Evolutionary conservation across 805 yeast genomes (phyloP).

Genomic region (Spencermartinsiella europaea): DNA sequence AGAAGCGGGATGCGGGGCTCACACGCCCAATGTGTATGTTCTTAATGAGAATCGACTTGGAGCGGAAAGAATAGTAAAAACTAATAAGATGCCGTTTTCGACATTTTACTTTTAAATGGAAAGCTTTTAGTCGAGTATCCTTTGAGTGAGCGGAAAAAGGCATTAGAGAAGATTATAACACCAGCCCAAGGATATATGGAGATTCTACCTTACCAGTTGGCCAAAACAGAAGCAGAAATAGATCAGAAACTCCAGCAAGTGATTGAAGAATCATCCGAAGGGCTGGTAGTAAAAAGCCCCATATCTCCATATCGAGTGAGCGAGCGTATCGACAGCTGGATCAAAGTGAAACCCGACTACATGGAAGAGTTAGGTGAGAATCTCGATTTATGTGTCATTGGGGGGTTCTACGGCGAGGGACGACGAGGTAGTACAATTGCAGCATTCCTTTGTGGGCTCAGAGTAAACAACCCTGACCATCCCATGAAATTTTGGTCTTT

Average conservation of each 20-base stretch:
- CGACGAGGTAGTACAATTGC: constrained; percentile 35
- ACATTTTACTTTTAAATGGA: constrained; percentile 67
- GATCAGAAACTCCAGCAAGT: constrained; percentile 51
- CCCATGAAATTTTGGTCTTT: constrained; percentile 51
- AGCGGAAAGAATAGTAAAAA: constrained; percentile 16
- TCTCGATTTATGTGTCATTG: constrained; percentile 73
- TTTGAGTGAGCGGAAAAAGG: constrained; percentile 50
- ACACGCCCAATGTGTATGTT: constrained; percentile 23
- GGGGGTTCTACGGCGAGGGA: constrained; percentile 69
- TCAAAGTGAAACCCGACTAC: constrained; percentile 89
- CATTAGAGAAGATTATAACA: constrained; percentile 42
- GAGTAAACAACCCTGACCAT: constrained; percentile 36
- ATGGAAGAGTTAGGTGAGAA: constrained; percentile 81
- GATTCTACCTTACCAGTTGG: constrained; percentile 33
- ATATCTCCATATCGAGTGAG: constrained; percentile 55
- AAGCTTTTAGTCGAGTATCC: constrained; percentile 50
- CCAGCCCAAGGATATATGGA: constrained; percentile 32
- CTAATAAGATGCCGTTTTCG: constrained; percentile 53
- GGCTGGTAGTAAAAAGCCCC: constrained; percentile 69
- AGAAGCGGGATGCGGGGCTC: constrained; percentile 34
- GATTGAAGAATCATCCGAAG: constrained; percentile 61
- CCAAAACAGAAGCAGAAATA: constrained; percentile 48
- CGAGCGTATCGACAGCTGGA: constrained; percentile 64
- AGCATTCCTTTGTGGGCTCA: constrained; percentile 68
- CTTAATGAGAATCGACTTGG: neutral